Base-by-base conservation (phyloP, 2,329 filamentous ascomycete species). In the Monosporascus sp. region DNA sequence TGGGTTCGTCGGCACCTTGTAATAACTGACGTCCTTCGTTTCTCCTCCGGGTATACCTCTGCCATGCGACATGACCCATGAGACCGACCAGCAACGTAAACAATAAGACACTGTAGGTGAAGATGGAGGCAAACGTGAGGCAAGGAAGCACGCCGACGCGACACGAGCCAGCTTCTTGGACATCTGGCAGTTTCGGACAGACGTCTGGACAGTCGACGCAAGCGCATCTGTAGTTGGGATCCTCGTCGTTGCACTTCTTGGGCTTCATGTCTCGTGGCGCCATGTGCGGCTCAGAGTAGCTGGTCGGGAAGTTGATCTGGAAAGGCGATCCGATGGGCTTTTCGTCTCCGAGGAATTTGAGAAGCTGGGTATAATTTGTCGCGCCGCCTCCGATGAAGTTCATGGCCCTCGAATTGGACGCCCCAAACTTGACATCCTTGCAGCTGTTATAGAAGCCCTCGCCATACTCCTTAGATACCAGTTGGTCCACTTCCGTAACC, bases 371-470 rank as follows among this genome's bases (percentile, higher is more conserved):
- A 69, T 93, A 95, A 68, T 97, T 90, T 71, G 92, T 93, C 14
- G 94, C 94, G 17, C 93, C 92, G 17, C 94, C 94, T 34, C 94
- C 95, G 56, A 99, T 97, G 63, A 99, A 86, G 63, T 93, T 88
- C 82, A 99, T 99, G 17, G 93, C 94, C 65, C 88, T 91, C 56
- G 90, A 88, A 67, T 96, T 96, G 43, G 93, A 92, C 7, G 92
- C 88, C 37, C 94, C 94, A 65, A 97, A 97, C 69, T 99, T 99
- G 73, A 99, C 93, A 70, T 99, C 91, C 73, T 97, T 97, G 77
- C 94, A 99, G 73, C 94, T 99, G 71, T 96, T 82, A 69, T 92
- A 99, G 75, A 99, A 95, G 1, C 89, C 91, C 8, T 83, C 80
- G 44, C 91, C 92, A 69, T 95, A 97, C 51, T 88, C 79, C 53